Evolutionary conservation across 192 early-diverging fungal genomes (phyloP), one percentile per base, ranked within the genome.

Genomic region (Coemansia sp.): DNA sequence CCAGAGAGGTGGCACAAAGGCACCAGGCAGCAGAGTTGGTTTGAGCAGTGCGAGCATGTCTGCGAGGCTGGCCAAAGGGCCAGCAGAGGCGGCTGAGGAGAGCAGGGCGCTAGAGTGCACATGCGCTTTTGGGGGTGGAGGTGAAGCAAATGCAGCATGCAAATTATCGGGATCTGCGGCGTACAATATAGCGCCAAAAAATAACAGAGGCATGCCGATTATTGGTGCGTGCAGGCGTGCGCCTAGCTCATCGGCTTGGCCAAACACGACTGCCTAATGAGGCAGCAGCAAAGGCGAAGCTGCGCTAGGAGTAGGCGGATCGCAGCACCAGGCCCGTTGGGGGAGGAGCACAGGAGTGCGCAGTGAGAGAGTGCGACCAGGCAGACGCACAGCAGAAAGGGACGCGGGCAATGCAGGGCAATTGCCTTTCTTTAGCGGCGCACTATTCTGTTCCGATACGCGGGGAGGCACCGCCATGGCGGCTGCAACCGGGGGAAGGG

Each of bases 161-260:
- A 63, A 76, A 76, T 76, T 68, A 60, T 58, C 65, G 50, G 57
- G 72, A 76, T 76, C 66, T 46, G 17, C 45, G 15, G 56, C 67
- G 48, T 30, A 48, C 48, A 65, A 65, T 65, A 65, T 51, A n/a
- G 34, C 19, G 25, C 31, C 22, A 14, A 37, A 51, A 53, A 17
- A 29, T 26, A 31, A 41, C 38, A 40, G 7, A 11, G 25, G 25
- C 41, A 37, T 36, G 49, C 32, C 4, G 17, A 47, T 5, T 15
- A 17, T 26, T 29, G 27, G 14, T 29, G 26, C 45, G n/a, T 47
- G n/a, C n/a, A n/a, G n/a, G n/a, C n/a, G n/a, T n/a, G n/a, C n/a
- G n/a, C n/a, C n/a, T n/a, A n/a, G n/a, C n/a, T 47, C 17, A 8
- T 27, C 11, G 27, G 27, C 45, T 29, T 9, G 27, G 5, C 30